A percentile compares a stretch with the other conserved stretches of the same genome.
Evolutionary conservation across 306 rosid species (phyloP).

Genomic region (Cucumis cinereus): DNA sequence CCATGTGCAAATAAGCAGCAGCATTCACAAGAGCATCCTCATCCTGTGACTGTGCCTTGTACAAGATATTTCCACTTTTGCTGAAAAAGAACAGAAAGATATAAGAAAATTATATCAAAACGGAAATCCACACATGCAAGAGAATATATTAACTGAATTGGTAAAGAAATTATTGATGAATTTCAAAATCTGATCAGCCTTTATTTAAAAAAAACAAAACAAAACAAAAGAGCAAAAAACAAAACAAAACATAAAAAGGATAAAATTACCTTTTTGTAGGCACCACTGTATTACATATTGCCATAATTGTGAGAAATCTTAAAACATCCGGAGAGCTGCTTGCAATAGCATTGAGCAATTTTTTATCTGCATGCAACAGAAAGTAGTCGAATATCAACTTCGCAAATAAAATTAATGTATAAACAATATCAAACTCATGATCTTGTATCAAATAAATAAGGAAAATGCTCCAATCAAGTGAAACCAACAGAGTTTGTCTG

Average conservation of each 20-base stretch:
- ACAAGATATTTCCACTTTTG: conserved; percentile 73
- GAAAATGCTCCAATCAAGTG: background rate
- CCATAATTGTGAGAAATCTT: conserved; percentile 79
- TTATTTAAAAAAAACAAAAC: background rate
- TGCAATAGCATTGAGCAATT: conserved; percentile 58
- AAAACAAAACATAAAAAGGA: background rate
- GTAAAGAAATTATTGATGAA: background rate
- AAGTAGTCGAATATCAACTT: conserved; percentile 16
- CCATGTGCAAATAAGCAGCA: conserved; percentile 79
- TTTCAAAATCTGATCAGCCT: conserved; percentile 4
- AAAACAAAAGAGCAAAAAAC: too few species aligned
- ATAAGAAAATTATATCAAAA: conserved; percentile 10
- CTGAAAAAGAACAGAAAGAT: conserved; percentile 29
- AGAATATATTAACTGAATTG: background rate
- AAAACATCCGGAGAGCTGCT: conserved; percentile 60
- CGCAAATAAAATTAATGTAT: background rate
- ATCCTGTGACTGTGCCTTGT: conserved; percentile 98
- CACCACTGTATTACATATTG: conserved; percentile 86
- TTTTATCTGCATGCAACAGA: conserved; percentile 47
- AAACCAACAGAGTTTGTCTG: background rate
- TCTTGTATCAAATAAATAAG: background rate
- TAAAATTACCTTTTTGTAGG: conserved; percentile 62
- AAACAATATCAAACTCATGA: background rate
- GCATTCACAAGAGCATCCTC: conserved; percentile 97
- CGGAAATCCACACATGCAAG: background rate